Evolutionary conservation across 192 early-diverging fungal genomes (phyloP), one percentile per base, ranked within the genome.

Genomic region (Linnemannia schmuckeri): DNA sequence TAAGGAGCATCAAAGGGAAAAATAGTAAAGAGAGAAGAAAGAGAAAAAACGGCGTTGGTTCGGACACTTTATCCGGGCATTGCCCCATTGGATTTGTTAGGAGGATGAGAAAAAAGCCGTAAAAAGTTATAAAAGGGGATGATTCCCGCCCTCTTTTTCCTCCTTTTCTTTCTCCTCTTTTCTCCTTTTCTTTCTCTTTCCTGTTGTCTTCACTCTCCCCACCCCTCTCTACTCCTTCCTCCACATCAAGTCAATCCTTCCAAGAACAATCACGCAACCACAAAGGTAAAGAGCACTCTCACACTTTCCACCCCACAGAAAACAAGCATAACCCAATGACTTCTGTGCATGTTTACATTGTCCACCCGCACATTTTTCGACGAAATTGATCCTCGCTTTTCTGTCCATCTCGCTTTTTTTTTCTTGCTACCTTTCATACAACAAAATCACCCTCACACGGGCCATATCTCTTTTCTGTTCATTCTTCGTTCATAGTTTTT

Each of bases 51-150:
- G 40, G 44, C n/a, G n/a, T 57, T 22, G 30, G 7, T 66, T 24
- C 61, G 61, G 30, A 15, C 61, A 66, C 61, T 66, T 66, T 66
- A 71, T 71, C 70, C 70, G 24, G 70, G 5, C 72, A 33, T 24
- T 15, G 22, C 40, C 72, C 49, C 49, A 52, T 20, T 22, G 49
- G 5, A 52, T 52, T 18, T 52, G 49, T 22, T 52, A 18, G 49
- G 20, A 35, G 38, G 35, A 9, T 42, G 3, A 40, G 3, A 75
- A 17, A 61, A 68, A 66, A 75, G n/a, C 7, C 66, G 0, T 35
- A 8, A 68, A 66, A 22, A 66, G 49, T 35, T 37, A 35, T 38
- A 37, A 44, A 44, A 54, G 38, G 18, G 22, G 37, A 27, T 42
- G 37, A 33, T 30, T 24, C n/a, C 61, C 20, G 54, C 44, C 38